phyloP scores from a whole-genome alignment of 1,139 yeast genomes.

The Sugiyamaella sp. region DNA sequence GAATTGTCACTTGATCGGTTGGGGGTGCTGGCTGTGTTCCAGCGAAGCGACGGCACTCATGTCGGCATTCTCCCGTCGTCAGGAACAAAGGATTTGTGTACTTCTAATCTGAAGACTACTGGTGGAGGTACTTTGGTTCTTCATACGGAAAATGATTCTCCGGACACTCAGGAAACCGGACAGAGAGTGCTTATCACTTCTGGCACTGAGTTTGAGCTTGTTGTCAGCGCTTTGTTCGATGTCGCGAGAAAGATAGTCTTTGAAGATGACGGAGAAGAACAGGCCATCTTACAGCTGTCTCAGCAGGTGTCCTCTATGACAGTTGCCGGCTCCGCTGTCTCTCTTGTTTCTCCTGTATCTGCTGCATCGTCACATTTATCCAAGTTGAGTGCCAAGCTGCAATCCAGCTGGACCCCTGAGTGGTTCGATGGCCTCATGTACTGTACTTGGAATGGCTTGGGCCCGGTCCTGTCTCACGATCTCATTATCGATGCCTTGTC shows the following conservation, averaged over 20 bases:
- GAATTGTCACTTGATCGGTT: slow-evolving; percentile 20
- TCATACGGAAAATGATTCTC: slow-evolving; percentile 28
- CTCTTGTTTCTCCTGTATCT: neutral
- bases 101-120: slow-evolving; percentile 26
- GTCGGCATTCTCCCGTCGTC: slow-evolving; percentile 34
- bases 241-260: slow-evolving; percentile 5
- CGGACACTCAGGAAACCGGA: slow-evolving; percentile 23
- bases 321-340: neutral
- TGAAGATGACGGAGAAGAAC: slow-evolving; percentile 2
- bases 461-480: slow-evolving; percentile 32
- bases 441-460: slow-evolving; percentile 43
- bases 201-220: slow-evolving; percentile 27
- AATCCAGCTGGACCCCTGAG: slow-evolving; percentile 19
- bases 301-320: neutral
- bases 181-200: slow-evolving; percentile 28
- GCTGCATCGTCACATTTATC: too few relatives aligned
- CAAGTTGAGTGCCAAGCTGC: neutral
- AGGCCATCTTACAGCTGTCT: neutral
- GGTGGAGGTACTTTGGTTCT: slow-evolving; percentile 28
- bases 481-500: slow-evolving; percentile 32
- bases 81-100: slow-evolving; percentile 26
- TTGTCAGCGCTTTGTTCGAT: slow-evolving; percentile 23
- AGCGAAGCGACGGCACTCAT: slow-evolving; percentile 33
- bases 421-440: slow-evolving; percentile 36
- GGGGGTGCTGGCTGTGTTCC: slow-evolving; percentile 29